Evolutionary conservation across 2,329 filamentous ascomycete genomes (phyloP), one percentile per base, ranked within the genome.

Genomic region (Diaporthe sp.): DNA sequence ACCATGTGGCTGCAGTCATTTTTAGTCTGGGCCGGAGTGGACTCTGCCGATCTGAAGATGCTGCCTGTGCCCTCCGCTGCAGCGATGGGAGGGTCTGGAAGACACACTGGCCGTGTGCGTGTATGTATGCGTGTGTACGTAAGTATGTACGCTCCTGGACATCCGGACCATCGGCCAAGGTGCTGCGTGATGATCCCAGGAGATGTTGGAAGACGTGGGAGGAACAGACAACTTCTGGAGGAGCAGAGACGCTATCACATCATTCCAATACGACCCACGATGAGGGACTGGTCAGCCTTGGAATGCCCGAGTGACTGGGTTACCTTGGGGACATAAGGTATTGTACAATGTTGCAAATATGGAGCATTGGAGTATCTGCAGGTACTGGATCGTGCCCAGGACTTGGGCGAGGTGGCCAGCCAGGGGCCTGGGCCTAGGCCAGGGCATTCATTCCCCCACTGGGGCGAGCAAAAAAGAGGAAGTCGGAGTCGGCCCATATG

Each of bases 301-400:
- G 35, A 57, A 40, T n/a, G 6, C 10, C 30, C 19, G n/a, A n/a
- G n/a, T n/a, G n/a, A n/a, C n/a, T n/a, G n/a, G n/a, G n/a, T n/a
- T n/a, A 30, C 66, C n/a, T 10, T 54, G 25, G 12, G 10, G 22
- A 58, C 7, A 35, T 19, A 25, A 50, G 19, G 45, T n/a, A n/a
- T 54, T 58, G 45, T n/a, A 50, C 33, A 30, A 52, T 64, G 69
- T 52, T n/a, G 55, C 55, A n/a, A 35, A 71, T 40, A 70, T 57
- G 28, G 50, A 50, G 13, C 13, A 17, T 73, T 70, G 71, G 47
- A 75, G 70, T 70, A 70, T 75, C 74, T 75, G 74, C 74, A 75
- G 71, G 74, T 75, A 73, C 74, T 73, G 45, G 22, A 45, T 61
- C 54, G 70, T 75, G 74, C 74, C 64, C 55, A 69, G 19, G 70